Base-by-base conservation (phyloP, 2,329 filamentous ascomycete genomes). In the Thielaviopsis ethacetica region DNA sequence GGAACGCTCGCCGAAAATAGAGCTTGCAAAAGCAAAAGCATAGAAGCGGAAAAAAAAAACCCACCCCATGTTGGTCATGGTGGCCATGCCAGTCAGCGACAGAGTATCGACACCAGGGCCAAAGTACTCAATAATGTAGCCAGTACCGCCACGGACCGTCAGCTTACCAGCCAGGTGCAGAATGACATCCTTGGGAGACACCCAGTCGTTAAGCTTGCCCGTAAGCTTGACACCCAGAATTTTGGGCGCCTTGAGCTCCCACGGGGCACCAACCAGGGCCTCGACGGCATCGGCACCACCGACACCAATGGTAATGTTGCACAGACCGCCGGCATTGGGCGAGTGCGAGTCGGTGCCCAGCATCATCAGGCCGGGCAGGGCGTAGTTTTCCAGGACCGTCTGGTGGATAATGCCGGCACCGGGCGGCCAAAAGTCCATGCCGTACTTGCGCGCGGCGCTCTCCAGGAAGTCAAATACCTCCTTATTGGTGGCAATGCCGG, bases 401-500 rank as follows among this genome's bases (percentile, higher is more conserved):
- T 98, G 93, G 73, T 98, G 93, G 64, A 98, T 95, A 64, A 95
- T 95, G 63, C 90, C 91, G 7, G 91, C 90, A 62, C 91, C 91
- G 0, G 90, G 90, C 1, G 89, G 88, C 91, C 90, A 95, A 68
- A 95, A 95, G 70, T 95, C 90, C 69, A 95, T 93, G 52, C 91
- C 91, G 67, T 93, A 95, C 71, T 86, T 90, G 75, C 86, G 89
- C 17, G 84, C 84, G 0, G 93, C 93, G 58, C 88, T 94, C 77
- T 96, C 91, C 60, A 98, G 73, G 71, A 98, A 98, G 72, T 95
- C 89, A 69, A 96, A 98, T 0, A 98, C 91, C 76, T 98, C 93
- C 71, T 90, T 90, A 72, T 98, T 98, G 53, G 87, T 86, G 71
- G 85, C 78, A 63, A 98, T 94, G 50, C 90, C 93, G 34, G 85